Conservation (phyloP, 2,329 filamentous ascomycete species). For the Cordyceps cicadae region DNA sequence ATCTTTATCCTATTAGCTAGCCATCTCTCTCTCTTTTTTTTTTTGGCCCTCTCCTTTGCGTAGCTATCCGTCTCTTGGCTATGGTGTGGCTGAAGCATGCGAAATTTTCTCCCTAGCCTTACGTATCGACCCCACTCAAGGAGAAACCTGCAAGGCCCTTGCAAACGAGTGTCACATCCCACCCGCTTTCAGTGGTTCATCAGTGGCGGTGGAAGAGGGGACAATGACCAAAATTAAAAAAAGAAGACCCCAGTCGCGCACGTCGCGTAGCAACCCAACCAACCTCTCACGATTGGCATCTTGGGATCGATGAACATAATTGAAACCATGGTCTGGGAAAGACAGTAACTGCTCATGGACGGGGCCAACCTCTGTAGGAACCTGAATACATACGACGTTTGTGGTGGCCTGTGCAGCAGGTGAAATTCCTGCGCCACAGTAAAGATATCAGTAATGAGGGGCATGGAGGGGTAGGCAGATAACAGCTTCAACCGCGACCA, state of each 20-base stretch:
- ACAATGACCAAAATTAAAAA: neutral
- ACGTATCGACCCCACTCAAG: neutral
- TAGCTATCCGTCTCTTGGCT: neutral
- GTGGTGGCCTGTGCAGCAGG: conserved; percentile 5
- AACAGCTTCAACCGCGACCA: neutral
- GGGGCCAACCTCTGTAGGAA: neutral
- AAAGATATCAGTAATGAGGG: neutral
- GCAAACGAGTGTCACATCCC: neutral
- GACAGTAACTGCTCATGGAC: neutral
- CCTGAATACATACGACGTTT: neutral
- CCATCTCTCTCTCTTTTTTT: neutral
- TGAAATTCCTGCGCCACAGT: conserved; percentile 2
- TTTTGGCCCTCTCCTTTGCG: neutral
- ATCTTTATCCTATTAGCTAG: neutral
- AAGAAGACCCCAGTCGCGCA: neutral
- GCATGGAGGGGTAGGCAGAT: conserved; percentile 5
- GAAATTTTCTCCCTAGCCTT: neutral
- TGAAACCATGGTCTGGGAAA: neutral
- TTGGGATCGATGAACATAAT: neutral
- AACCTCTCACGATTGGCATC: conserved; percentile 1
- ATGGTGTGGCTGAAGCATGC: neutral
- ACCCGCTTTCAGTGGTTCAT: neutral
- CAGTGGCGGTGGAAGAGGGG: neutral
- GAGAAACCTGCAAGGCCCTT: neutral
- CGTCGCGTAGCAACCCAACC: conserved; percentile 1